Percentiles rank a stretch among this genome's conserved stretches.
These are phyloP conservation scores for Kwoniella dendrophila DNA, from an alignment of 768 basidiomycete genomes.

Conservation along the genomic window DNA sequence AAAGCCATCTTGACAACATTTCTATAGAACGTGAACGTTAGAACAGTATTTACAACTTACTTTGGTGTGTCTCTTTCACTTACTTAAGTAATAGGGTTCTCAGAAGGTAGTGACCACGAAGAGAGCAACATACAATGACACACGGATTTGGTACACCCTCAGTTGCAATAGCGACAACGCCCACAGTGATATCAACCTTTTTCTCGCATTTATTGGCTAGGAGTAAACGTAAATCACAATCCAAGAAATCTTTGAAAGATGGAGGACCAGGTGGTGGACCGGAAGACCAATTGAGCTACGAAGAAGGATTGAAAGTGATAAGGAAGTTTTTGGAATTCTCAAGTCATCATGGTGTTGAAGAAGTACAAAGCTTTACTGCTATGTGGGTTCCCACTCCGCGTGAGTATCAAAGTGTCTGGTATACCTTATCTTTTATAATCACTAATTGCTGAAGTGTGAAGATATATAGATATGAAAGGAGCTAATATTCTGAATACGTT, in stretches of 20 bases:
- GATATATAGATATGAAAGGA: neutral
- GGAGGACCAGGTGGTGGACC: slow-evolving; percentile 43
- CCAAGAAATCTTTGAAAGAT: slow-evolving; percentile 35
- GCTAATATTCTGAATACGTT: neutral
- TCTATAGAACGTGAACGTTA: too few species aligned
- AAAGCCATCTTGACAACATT: too few species aligned
- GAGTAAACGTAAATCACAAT: slow-evolving; percentile 28
- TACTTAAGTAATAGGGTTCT: too few species aligned
- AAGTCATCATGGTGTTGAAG: slow-evolving; percentile 54
- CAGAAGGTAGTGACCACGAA: too few species aligned
- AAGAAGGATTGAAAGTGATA: slow-evolving; percentile 55
- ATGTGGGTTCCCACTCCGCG: slow-evolving; percentile 49
- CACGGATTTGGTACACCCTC: slow-evolving; percentile 37
- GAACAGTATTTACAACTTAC: too few species aligned
- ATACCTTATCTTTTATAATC: too few species aligned
- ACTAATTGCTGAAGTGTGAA: too few species aligned
- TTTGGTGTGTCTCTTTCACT: neutral
- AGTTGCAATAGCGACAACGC: slow-evolving; percentile 47
- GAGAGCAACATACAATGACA: slow-evolving; percentile 1
- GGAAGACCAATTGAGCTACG: slow-evolving; percentile 52
- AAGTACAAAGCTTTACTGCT: slow-evolving; percentile 56
- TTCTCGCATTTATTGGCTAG: slow-evolving; percentile 47
- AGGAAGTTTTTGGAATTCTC: slow-evolving; percentile 54
- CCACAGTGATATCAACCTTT: slow-evolving; percentile 52
- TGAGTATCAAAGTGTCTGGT: slow-evolving; percentile 16